Evolutionary conservation across 176 grass and related monocot genomes (phyloP).

Genomic region (Pontederia paniculata): DNA sequence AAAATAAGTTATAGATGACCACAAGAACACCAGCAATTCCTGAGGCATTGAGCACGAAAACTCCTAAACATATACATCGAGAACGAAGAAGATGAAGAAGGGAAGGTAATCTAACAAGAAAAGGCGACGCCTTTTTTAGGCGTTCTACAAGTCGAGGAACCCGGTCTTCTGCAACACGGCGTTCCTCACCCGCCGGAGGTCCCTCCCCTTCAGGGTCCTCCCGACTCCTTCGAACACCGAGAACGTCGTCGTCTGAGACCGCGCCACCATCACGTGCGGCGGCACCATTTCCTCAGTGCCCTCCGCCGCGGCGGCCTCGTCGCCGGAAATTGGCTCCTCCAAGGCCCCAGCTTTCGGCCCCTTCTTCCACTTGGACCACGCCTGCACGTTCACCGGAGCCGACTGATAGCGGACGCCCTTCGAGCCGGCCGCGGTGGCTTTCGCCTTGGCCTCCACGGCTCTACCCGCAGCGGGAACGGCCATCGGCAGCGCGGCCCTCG

Average conservation of each 20-base stretch:
- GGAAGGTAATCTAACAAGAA: not conserved
- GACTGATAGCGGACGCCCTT: slow-evolving; percentile 4
- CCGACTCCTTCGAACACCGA: slow-evolving; percentile 33
- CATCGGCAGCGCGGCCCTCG: not conserved
- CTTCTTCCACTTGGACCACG: slow-evolving; percentile 11
- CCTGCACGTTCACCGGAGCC: slow-evolving; percentile 15
- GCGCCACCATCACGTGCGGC: slow-evolving; percentile 31
- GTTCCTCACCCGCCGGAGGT: slow-evolving; percentile 30
- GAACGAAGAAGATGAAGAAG: not conserved
- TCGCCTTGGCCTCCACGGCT: not conserved
- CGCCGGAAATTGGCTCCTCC: not conserved
- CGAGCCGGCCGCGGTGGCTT: not conserved
- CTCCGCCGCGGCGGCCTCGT: not conserved
- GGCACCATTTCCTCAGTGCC: slow-evolving; percentile 23
- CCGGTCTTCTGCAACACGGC: slow-evolving; percentile 28
- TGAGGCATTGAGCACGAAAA: too few species aligned
- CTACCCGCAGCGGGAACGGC: not conserved
- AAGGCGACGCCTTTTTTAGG: not conserved
- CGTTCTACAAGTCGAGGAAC: slow-evolving; percentile 16
- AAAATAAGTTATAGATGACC: too few species aligned
- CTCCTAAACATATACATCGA: too few species aligned
- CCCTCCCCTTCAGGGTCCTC: slow-evolving; percentile 36
- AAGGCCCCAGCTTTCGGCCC: not conserved
- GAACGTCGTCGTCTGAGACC: slow-evolving; percentile 20
- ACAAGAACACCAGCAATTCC: too few species aligned